A percentile compares a stretch with the other conserved stretches of the same genome.
Conservation (phyloP, 495 filamentous ascomycete genomes). For the Clohesyomyces aquaticus region DNA sequence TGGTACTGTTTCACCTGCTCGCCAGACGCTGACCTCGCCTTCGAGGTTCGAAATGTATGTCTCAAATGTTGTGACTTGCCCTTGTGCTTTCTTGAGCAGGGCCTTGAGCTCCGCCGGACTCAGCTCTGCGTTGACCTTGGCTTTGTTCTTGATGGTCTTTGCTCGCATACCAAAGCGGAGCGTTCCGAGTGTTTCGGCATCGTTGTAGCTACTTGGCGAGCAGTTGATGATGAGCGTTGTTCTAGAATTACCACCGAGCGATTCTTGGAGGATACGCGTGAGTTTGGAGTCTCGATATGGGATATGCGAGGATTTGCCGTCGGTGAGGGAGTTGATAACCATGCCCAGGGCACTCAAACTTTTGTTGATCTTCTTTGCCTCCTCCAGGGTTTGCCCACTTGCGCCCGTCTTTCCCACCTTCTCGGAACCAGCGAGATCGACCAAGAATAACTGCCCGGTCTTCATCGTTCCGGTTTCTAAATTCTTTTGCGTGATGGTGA, state of each 20-base stretch:
- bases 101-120: constrained; percentile 93
- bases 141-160: constrained; percentile 99
- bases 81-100: constrained; percentile 87
- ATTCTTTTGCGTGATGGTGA: constrained; percentile 97
- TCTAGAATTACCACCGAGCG: constrained; percentile 92
- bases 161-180: constrained; percentile 94
- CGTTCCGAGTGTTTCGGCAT: constrained; percentile 91
- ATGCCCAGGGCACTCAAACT: constrained; percentile 96
- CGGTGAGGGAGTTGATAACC: constrained; percentile 97
- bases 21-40: constrained; percentile 82
- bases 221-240: constrained; percentile 98
- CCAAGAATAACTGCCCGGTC: constrained; percentile 93
- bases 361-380: constrained; percentile 99
- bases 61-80: constrained; percentile 85
- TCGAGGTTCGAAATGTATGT: constrained; percentile 83
- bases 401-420: constrained; percentile 99
- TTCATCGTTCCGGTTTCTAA: constrained; percentile 95
- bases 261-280: constrained; percentile 95
- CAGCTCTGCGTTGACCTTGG: constrained; percentile 97
- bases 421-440: constrained; percentile 96
- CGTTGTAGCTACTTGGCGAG: constrained; percentile 97
- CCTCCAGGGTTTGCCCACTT: constrained; percentile 94
- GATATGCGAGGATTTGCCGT: constrained; percentile 96
- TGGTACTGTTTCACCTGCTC: constrained; percentile 83
- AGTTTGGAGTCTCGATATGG: constrained; percentile 98